Conservation (phyloP, 1,284 basidiomycete species). For the Cutaneotrichosporon mucoides region DNA sequence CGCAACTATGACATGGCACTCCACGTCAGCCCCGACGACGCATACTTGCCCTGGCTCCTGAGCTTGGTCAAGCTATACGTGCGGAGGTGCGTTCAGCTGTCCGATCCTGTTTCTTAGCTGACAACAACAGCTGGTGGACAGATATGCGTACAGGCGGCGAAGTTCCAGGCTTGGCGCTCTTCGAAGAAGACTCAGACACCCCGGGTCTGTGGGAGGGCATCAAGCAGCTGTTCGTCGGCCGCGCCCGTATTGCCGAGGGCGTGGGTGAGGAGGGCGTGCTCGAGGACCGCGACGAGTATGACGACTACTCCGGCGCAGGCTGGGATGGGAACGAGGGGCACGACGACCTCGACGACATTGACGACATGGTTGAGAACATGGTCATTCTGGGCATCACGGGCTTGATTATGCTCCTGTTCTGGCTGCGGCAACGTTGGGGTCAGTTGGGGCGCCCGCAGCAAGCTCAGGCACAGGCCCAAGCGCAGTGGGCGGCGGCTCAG, state of each 20-base stretch:
- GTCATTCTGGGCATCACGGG: slow-evolving; percentile 6
- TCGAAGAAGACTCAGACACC: slow-evolving; percentile 29
- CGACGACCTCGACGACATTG: slow-evolving; percentile 20
- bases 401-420: slow-evolving; percentile 17
- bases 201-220: slow-evolving; percentile 31
- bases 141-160: slow-evolving; percentile 39
- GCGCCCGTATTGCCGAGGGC: neutral
- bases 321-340: slow-evolving; percentile 11
- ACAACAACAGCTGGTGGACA: slow-evolving; percentile 38
- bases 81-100: slow-evolving; percentile 46
- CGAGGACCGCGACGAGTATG: slow-evolving; percentile 13
- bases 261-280: slow-evolving; percentile 9
- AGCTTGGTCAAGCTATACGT: slow-evolving; percentile 78
- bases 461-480: too few relatives aligned
- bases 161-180: slow-evolving; percentile 39
- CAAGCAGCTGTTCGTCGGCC: slow-evolving; percentile 29
- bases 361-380: slow-evolving; percentile 20
- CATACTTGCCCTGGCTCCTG: slow-evolving; percentile 79
- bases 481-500: too few relatives aligned
- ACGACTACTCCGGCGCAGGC: slow-evolving; percentile 21
- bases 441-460: neutral
- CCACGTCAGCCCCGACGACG: slow-evolving; percentile 66
- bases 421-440: slow-evolving; percentile 9
- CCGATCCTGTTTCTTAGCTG: neutral
- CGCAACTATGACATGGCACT: slow-evolving; percentile 88